phyloP scores from a whole-genome alignment of 331 rosid genomes.

The Stylosanthes scabra region DNA sequence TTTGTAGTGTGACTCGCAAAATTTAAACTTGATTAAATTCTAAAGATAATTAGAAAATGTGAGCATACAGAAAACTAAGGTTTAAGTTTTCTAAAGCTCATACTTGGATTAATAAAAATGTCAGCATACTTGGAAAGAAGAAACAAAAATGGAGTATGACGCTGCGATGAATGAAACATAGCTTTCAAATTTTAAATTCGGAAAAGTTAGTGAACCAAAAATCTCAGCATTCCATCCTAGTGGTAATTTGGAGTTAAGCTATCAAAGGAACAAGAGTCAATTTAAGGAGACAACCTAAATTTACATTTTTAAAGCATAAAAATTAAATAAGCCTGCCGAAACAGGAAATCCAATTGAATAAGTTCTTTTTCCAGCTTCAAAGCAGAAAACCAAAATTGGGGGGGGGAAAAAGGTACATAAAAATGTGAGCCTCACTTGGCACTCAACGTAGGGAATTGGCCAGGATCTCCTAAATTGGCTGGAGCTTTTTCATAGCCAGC shows the following conservation, averaged over 20 bases:
- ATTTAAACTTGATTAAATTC: too few relatives aligned
- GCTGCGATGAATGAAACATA: too few relatives aligned
- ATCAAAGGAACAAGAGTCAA: conserved; percentile 17
- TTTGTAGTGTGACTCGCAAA: too few relatives aligned
- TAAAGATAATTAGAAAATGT: too few relatives aligned
- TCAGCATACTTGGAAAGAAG: too few relatives aligned
- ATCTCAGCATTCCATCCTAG: background rate
- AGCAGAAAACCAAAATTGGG: conserved; percentile 39
- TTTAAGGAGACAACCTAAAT: conserved; percentile 37
- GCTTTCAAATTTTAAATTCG: too few relatives aligned
- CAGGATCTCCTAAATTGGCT: conserved; percentile 62
- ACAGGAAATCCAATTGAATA: conserved; percentile 63
- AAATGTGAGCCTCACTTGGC: conserved; percentile 63
- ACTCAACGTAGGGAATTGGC: conserved; percentile 83
- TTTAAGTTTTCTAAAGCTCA: too few relatives aligned
- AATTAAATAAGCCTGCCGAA: conserved; percentile 32
- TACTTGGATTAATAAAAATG: too few relatives aligned
- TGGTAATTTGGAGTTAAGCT: background rate
- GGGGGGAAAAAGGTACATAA: conserved; percentile 28
- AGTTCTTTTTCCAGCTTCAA: conserved; percentile 51
- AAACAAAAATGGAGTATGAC: too few relatives aligned
- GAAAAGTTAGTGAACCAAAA: background rate
- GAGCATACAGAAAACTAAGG: too few relatives aligned
- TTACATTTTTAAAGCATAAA: conserved; percentile 56
- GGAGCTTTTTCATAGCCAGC: conserved; percentile 59